Evolutionary conservation across 2,329 filamentous ascomycete species (phyloP), one percentile per base, ranked within the genome.

Genomic region (Xylariaceae sp.): DNA sequence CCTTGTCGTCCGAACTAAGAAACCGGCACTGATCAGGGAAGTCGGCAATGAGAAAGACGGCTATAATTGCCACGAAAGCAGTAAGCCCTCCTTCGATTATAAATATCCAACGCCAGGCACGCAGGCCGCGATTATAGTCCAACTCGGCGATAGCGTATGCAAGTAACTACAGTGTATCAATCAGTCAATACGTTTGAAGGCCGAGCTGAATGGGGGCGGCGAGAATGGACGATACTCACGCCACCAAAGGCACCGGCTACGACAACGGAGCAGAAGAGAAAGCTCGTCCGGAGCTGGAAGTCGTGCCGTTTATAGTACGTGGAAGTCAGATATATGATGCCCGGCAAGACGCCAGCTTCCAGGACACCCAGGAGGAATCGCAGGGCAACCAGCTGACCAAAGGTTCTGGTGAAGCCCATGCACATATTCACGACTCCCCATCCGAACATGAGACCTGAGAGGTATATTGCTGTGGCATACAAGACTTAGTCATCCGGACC

Each of bases 291-390:
- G 50, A 61, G 62, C 50, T 73, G 69, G 26, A 69, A 64, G 50
- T 74, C 69, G 45, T 68, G 62, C 17, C 68, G 59, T 39, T 64
- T 66, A 53, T 74, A 74, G 52, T 69, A 74, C 53, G 66, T 67
- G 13, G 66, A 68, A 1, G 67, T 67, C 16, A 71, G 53, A 50
- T 70, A 70, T 19, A 70, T 60, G 41, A 67, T 65, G 9, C 62
- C 66, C 0, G 69, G 69, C 34, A 72, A 61, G 3, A 71, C 55
- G 3, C 69, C 69, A 2, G 67, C 67, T 46, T 72, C 70, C 11
- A 70, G 62, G 1, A 63, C 53, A 2, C 69, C 69, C 5, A 73
- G 56, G 9, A 72, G 54, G 21, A 71, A 63, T 1, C 68, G 66
- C 8, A 67, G 59, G 1, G 53, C 62, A 11, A 71, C 52, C 2